phyloP scores from a whole-genome alignment of 768 basidiomycete species.

The Pisolithus albus region DNA sequence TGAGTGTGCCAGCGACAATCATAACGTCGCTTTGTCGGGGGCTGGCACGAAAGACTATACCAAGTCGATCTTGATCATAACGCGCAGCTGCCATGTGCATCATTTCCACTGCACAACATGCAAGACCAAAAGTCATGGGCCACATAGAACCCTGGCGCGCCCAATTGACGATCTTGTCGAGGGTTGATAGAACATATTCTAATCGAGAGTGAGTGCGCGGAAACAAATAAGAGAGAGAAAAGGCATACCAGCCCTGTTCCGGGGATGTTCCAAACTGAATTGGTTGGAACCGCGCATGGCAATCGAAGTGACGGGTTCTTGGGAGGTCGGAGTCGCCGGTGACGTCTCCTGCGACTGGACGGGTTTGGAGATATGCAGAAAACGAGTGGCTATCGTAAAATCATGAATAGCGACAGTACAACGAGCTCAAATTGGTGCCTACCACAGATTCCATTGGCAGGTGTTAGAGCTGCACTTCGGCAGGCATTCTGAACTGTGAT shows the following conservation, averaged over 20 bases:
- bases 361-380: constrained; percentile 48
- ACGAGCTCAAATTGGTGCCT: constrained; percentile 6
- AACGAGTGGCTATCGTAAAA: constrained; percentile 39
- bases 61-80: constrained; percentile 96
- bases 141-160: constrained; percentile 97
- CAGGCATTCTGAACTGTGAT: constrained; percentile 31
- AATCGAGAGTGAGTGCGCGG: background rate
- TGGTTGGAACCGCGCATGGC: constrained; percentile 81
- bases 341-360: constrained; percentile 34
- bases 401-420: constrained; percentile 1
- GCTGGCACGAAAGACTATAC: constrained; percentile 98
- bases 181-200: constrained; percentile 95
- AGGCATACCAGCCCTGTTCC: constrained; percentile 77
- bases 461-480: constrained; percentile 40
- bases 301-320: constrained; percentile 57
- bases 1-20: constrained; percentile 98
- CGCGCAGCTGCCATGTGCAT: constrained; percentile 99
- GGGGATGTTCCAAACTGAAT: constrained; percentile 77
- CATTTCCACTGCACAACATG: constrained; percentile 99
- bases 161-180: constrained; percentile 98
- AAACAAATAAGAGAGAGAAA: background rate
- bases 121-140: constrained; percentile 99
- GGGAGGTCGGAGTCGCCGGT: constrained; percentile 31
- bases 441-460: constrained; percentile 41
- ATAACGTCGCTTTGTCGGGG: constrained; percentile 96